Evolutionary conservation across 768 basidiomycete species (phyloP), one percentile per base, ranked within the genome.

Genomic region (Rhodotorula diobovata): DNA sequence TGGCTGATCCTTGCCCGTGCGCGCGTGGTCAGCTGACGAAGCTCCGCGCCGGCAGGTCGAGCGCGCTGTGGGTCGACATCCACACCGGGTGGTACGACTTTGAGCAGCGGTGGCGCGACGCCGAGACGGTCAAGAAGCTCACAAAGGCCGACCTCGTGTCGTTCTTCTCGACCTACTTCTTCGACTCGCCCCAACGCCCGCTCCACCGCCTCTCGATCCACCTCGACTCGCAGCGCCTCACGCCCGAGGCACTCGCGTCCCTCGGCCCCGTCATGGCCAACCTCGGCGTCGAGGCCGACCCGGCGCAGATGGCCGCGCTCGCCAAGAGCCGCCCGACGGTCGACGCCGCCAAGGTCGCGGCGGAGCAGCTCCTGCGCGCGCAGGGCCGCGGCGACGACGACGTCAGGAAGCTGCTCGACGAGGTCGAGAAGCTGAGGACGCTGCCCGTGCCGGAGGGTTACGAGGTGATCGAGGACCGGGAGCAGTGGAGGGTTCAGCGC

Each of bases 41-140:
- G 18, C 21, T 12, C 10, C 8, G 1, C 35, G 8, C 37, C 9
- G 8, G 25, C 56, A 76, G 76, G 43, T 82, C 84, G 6, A 81
- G 82, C n/a, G 83, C 84, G 71, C 91, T 88, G 77, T 88, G 89
- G 83, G 75, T 78, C 28, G 86, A 90, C 61, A 87, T 98, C 71
- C 86, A 86, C 72, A 86, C 84, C 34, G 90, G 93, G 9, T 91
- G 89, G 75, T 86, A 87, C 73, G 93, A 97, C 81, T 99, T 98
- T 83, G 81, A 86, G 69, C 85, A 89, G 79, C 85, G 94, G 93
- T 79, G 80, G 89, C 84, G 85, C n/a, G 91, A 97, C 76, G 88
- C 89, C 18, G 82, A 84, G 46, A 77, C 86, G 11, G 81, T 97
- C 67, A 81, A 85, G 61, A 82, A 81, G 15, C 82, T 93, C 70